Conservation (phyloP, 768 basidiomycete species). For the Pulveroboletus ravenelii region DNA sequence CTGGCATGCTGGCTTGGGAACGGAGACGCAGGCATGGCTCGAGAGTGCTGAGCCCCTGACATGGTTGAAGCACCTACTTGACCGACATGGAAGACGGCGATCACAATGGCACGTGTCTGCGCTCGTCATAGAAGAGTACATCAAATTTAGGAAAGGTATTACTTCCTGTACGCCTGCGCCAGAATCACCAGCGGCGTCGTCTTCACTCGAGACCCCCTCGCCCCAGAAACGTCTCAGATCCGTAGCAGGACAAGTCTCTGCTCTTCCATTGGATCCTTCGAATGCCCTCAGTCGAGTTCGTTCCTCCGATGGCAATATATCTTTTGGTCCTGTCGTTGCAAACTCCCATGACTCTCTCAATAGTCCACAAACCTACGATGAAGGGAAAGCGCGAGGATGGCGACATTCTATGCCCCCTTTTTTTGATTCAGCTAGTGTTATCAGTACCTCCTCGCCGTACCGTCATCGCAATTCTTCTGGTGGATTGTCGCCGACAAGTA, state of each 20-base stretch:
- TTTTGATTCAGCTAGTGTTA: conserved; percentile 32
- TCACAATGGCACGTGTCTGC: conserved; percentile 65
- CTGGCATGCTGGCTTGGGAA: conserved; percentile 57
- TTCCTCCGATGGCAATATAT: conserved; percentile 46
- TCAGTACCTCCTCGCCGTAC: conserved; percentile 33
- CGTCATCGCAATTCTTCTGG: conserved; percentile 24
- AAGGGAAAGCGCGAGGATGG: conserved; percentile 30
- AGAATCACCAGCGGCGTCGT: conserved; percentile 12
- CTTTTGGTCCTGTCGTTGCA: conserved; percentile 55
- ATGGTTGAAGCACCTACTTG: conserved; percentile 65
- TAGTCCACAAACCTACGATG: conserved; percentile 41
- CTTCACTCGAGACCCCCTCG: conserved; percentile 12
- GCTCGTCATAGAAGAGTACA: conserved; percentile 62
- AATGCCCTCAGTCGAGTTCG: conserved; percentile 37
- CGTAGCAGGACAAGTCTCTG: conserved; percentile 18
- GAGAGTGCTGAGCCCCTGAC: conserved; percentile 66
- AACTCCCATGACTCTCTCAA: conserved; percentile 45
- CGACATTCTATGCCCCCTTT: conserved; percentile 25
- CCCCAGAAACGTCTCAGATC: conserved; percentile 11
- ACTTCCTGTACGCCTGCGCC: conserved; percentile 11
- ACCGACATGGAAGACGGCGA: conserved; percentile 40
- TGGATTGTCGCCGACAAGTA: conserved; percentile 41
- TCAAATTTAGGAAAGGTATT: conserved; percentile 36
- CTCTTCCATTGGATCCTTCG: conserved; percentile 37
- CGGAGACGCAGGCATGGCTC: conserved; percentile 44